Conservation (phyloP, 176 grass and related monocot species). For the Triticum aestivum region IWGSC_CS_RefSeq_v2.1 NC_057807.1:343812984-343813483, state of each 20-base stretch:
- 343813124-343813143: neutral
- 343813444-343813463: conserved; percentile 89
- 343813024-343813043: neutral
- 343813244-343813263: neutral
- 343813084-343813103: neutral
- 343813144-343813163: neutral
- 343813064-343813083: neutral
- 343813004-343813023: neutral
- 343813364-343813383: conserved; percentile 79
- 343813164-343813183: neutral
- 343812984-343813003: neutral
- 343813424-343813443: conserved; percentile 73
- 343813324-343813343: conserved; percentile 26
- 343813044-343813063: neutral
- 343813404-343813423: conserved; percentile 79
- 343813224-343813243: conserved; percentile 2
- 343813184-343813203: neutral
- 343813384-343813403: conserved; percentile 92
- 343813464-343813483: conserved; percentile 72
- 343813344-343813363: conserved; percentile 90
- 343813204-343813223: neutral
- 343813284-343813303: neutral
- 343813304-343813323: neutral
- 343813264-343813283: neutral
- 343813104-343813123: neutral